Percentiles rank a stretch among this genome's conserved stretches.
Conservation (phyloP, 192 early-diverging fungal genomes). For the Powellomyces hirtus region DNA sequence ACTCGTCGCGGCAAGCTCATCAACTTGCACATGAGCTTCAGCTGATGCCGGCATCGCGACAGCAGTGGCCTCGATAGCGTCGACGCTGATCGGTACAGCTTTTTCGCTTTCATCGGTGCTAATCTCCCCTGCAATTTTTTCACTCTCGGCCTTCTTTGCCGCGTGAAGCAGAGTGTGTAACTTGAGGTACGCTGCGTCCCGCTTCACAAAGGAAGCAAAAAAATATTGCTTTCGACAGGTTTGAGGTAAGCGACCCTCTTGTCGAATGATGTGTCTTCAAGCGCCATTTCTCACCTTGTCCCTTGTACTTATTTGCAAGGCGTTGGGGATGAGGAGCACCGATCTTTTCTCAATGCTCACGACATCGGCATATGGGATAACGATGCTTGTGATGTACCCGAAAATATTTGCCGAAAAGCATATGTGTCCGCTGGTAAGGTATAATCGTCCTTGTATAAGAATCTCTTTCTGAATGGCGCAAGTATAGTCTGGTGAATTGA, state of each 20-base stretch:
- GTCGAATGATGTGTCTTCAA: neutral
- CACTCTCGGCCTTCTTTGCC: neutral
- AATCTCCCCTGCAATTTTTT: neutral
- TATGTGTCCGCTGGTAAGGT: constrained; percentile 75
- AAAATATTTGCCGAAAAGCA: constrained; percentile 92
- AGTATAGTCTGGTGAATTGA: constrained; percentile 2
- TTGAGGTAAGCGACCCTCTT: neutral
- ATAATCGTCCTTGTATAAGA: constrained; percentile 81
- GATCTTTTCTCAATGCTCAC: constrained; percentile 16
- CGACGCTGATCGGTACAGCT: neutral
- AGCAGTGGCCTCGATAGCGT: neutral
- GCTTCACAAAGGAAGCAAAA: constrained; percentile 21
- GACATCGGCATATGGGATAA: constrained; percentile 13
- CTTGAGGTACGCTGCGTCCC: constrained; percentile 18
- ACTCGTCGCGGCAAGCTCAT: neutral
- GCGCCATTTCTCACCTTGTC: constrained; percentile 6
- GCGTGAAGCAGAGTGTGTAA: neutral
- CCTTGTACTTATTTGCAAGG: constrained; percentile 6
- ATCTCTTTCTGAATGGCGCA: constrained; percentile 92
- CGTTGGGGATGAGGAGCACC: constrained; percentile 19
- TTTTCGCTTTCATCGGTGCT: neutral
- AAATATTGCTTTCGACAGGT: constrained; percentile 3
- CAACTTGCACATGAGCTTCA: neutral
- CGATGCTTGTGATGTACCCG: constrained; percentile 44
- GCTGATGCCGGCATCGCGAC: neutral